Evolutionary conservation across 1,139 yeast species (phyloP), one percentile per base, ranked within the genome.

Genomic region (Kluyveromyces sp.): DNA sequence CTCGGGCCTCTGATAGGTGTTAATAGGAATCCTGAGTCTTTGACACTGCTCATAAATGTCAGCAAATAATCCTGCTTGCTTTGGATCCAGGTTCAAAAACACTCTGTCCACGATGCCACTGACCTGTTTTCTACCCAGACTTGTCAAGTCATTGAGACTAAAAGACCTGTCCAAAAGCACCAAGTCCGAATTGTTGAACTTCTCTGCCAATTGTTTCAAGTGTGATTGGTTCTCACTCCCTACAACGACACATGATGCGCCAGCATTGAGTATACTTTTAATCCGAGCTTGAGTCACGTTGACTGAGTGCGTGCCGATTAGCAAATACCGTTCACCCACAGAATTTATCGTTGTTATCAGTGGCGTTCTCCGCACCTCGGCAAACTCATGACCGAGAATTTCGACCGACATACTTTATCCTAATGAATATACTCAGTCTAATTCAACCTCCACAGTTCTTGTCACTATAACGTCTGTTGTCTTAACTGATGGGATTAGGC

Each of bases 1-100:
- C 35, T 79, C 79, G 0, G 89, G 80, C 4, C 78, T 73, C 54
- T 87, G 95, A 0, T 84, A 75, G 0, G 83, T 81, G 57, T 88
- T 88, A 33, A 89, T 71, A 0, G 96, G 96, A 3, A 89, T 83
- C 55, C 96, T 73, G 42, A 77, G 66, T 47, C 70, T 66, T 40
- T 62, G 61, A 63, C 96, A 87, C 37, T 58, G 67, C 1, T 64
- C 52, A 49, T 61, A 77, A 11, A 85, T 71, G 2, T 59, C 54
- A 26, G 58, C 51, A 43, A 75, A 73, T 40, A 68, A 49, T 1
- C 51, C 54, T 0, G 61, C 54, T 12, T 53, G 47, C 13, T 29
- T 34, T 18, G 35, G 36, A 1, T 73, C 68, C 6, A 77, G 58
- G 17, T 77, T 71, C 6, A 86, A 80, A 63, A 83, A 87, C 1